These are phyloP conservation scores for Suhomyces bokatorum DNA, from an alignment of 1,139 yeast species.

Conservation along the genomic window DNA sequence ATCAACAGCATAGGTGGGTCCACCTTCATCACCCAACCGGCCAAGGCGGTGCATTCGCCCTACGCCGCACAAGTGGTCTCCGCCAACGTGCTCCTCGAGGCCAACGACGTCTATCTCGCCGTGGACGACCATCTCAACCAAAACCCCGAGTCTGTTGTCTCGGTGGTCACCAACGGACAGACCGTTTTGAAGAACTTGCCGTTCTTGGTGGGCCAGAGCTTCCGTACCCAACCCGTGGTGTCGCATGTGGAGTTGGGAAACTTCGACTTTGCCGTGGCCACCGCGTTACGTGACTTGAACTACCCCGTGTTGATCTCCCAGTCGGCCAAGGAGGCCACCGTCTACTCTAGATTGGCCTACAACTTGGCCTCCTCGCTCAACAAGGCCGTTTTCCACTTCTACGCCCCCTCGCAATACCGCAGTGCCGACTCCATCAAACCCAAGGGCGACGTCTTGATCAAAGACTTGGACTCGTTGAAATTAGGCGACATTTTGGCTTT, in stretches of 20 bases:
- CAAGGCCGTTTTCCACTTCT: slow-evolving; percentile 71
- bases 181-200: slow-evolving; percentile 58
- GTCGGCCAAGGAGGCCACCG: slow-evolving; percentile 51
- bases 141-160: slow-evolving; percentile 38
- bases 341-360: slow-evolving; percentile 57
- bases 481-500: slow-evolving; percentile 27
- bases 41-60: slow-evolving; percentile 44
- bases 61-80: slow-evolving; percentile 27
- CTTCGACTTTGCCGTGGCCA: slow-evolving; percentile 63
- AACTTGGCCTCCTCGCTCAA: slow-evolving; percentile 50
- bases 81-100: slow-evolving; percentile 39
- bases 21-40: slow-evolving; percentile 47
- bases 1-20: slow-evolving; percentile 27
- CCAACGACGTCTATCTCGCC: slow-evolving; percentile 56
- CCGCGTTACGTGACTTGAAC: slow-evolving; percentile 71
- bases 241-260: slow-evolving; percentile 58
- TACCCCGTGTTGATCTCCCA: slow-evolving; percentile 67
- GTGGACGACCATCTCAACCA: slow-evolving; percentile 34
- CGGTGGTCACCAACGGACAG: slow-evolving; percentile 54
- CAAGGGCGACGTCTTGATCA: slow-evolving; percentile 18
- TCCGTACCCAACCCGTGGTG: slow-evolving; percentile 50
- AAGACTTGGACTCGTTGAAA: slow-evolving; percentile 20
- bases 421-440: slow-evolving; percentile 18
- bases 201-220: slow-evolving; percentile 44
- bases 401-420: slow-evolving; percentile 32